Base-by-base conservation (phyloP, 768 basidiomycete genomes). In the Russula abietina region DNA sequence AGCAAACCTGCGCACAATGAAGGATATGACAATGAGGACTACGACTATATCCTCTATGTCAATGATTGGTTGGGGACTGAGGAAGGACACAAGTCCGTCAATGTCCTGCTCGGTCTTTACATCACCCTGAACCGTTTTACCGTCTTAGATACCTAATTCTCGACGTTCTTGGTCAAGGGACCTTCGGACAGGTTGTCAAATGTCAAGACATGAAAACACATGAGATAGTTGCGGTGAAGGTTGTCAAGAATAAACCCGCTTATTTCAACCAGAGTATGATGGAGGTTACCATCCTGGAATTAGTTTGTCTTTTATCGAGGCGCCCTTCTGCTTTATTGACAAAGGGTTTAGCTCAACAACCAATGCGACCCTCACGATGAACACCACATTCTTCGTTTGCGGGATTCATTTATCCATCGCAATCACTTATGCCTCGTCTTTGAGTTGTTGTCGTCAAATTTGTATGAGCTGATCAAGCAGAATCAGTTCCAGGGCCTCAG, bases 241-340 rank as follows among this genome's bases (percentile, higher is more conserved):
- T 99, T 9, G 93, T 99, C 68, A 99, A 99, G 80, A 99, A 99
- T 76, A 99, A 98, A 75, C 97, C 96, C 6, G 97, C 97, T 0
- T 99, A 99, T 78, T 94, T 97, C 75, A 98, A 98, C 72, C 97
- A 99, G 76, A 93, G 90, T 74, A 98, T 97, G 91, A 99, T 99
- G 97, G 97, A 99, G 75, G 96, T 98, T 30, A 97, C 94, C 1
- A 98, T 99, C 65, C 79, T 99, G 50, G 93, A 98, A 73, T 78
- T 98, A 76, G 95, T 95, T 59, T 65, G 91, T 81, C 8, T 48
- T 59, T n/a, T n/a, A 58, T 64, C 60, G 56, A 6, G 64, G 62
- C 9, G 43, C 33, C n/a, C 46, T 30, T 28, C 36, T 26, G 24
- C 28, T 22, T 10, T 38, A 39, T 65, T 39, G 26, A 51, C 59